Evolutionary conservation across 805 yeast species (phyloP), one percentile per base, ranked within the genome.

Genomic region (Ogataea ganodermae): DNA sequence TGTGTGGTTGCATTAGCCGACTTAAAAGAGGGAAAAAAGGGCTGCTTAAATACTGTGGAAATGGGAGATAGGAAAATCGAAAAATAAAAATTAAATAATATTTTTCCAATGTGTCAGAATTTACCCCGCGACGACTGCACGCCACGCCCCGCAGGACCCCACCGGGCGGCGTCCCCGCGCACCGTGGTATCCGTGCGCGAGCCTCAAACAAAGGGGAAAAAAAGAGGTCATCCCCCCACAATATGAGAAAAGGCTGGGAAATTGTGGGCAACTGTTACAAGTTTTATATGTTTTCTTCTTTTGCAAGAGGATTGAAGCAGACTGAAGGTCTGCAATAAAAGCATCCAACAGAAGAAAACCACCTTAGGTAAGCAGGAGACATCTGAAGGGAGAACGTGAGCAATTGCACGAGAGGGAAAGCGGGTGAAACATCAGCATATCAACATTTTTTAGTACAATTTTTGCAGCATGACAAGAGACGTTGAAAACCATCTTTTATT

Each of bases 401-500:
- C 16, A 16, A 14, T 4, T 16, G 43, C 17, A 14, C 31, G 26
- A n/a, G 22, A 38, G 42, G 14, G 20, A 27, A n/a, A 27, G 4
- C 14, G 6, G 13, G n/a, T 10, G 4, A 10, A 27, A 27, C 4
- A 27, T 6, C 31, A 27, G 6, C 31, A 31, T 17, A 33, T 20
- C 41, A 23, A 13, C 40, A 36, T 24, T 21, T 20, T 22, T 36
- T 12, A 36, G 40, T 32, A n/a, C 31, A 10, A 27, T 27, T 27
- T 7, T n/a, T 27, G 8, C 26, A 31, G 27, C 23, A 85, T 86
- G 89, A 72, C 86, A 24, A 80, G 98, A 70, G 96, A 89, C 73
- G 83, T 92, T 52, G 81, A 85, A 60, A 84, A 88, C 66, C 97
- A 89, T 65, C 74, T 91, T 46, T 77, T 94, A 42, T 90, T 92